Evolutionary conservation across 2,329 filamentous ascomycete species (phyloP), one percentile per base, ranked within the genome.

Genomic region (Pseudogymnoascus verrucosus): DNA sequence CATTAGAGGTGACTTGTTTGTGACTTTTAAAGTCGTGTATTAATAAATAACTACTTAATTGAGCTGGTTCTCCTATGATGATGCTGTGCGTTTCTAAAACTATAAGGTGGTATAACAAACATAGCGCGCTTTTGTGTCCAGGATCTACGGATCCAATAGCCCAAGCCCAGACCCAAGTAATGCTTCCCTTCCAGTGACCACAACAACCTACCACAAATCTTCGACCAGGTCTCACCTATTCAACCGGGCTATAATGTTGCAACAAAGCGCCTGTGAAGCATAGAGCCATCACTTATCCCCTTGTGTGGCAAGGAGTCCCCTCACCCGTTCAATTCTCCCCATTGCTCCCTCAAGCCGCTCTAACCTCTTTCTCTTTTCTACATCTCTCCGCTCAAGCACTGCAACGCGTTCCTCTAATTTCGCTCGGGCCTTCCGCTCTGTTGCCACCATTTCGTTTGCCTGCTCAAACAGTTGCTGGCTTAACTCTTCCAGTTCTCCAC

Each of bases 381-480:
- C 76, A 65, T 93, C 90, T 65, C 89, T 79, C 69, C 80, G 77
- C 76, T 93, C 89, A 21, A 95, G 76, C 70, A 86, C 79, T 64
- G 79, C 82, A 6, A 95, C 82, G 40, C 89, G 78, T 73, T 89
- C 85, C 76, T 92, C 89, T 23, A 95, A 79, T 71, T 82, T 84
- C 5, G 88, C 89, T 64, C 89, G 78, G 36, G 88, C 88, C 64
- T 85, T 82, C 47, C 90, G 79, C 78, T 95, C 90, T 16, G 82
- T 80, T 1, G 90, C 89, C 19, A 95, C 90, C 90, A 95, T 95
- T 76, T 92, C 86, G 74, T 95, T 95, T 61, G 90, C 90, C 77
- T 93, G 87, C 76, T 90, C 86, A 74, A 95, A 95, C 62, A 95
- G 77, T 61, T 82, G 83, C 19, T 84, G 88, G 71, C 84, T 90